Evolutionary conservation across 2,329 filamentous ascomycete species (phyloP).

Genomic region (Sporothrix schenckii): DNA sequence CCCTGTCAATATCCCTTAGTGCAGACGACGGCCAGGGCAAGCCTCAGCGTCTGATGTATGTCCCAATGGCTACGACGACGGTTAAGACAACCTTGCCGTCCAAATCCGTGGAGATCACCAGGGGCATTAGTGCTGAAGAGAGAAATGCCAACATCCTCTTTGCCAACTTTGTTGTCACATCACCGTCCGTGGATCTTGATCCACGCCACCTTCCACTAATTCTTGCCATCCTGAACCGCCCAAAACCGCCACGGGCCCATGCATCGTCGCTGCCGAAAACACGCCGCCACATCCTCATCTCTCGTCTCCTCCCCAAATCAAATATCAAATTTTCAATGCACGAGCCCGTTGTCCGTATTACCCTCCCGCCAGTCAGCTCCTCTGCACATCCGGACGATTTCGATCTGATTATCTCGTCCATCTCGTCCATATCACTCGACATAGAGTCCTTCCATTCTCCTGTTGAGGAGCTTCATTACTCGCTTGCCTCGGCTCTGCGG

Average conservation of each 20-base stretch:
- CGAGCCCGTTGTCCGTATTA: conserved; percentile 89
- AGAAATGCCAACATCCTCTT: conserved; percentile 95
- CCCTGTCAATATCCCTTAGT: conserved; percentile 87
- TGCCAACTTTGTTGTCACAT: conserved; percentile 93
- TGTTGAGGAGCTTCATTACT: conserved; percentile 83
- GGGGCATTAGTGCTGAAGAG: conserved; percentile 73
- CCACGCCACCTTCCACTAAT: conserved; percentile 88
- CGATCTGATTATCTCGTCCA: conserved; percentile 91
- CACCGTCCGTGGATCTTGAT: conserved; percentile 89
- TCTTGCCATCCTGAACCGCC: conserved; percentile 65
- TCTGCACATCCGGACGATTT: conserved; percentile 74
- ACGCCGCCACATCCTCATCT: conserved; percentile 71
- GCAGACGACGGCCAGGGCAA: conserved; percentile 87
- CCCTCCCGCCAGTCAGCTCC: conserved; percentile 75
- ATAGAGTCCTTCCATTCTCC: conserved; percentile 93
- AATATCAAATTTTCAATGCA: conserved; percentile 96
- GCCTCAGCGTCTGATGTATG: conserved; percentile 84
- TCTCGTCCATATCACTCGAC: conserved; percentile 90
- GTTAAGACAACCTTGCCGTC: conserved; percentile 92
- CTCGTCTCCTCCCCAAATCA: conserved; percentile 88
- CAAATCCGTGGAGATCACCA: conserved; percentile 82
- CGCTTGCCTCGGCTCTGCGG: conserved; percentile 77
- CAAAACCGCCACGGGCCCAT: not conserved
- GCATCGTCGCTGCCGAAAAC: conserved; percentile 41
- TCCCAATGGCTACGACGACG: conserved; percentile 96